Percentiles rank a stretch among this genome's conserved stretches.
These are phyloP conservation scores for Geotrichum bryndzae DNA, from an alignment of 1,139 yeast genomes.

Conservation along the genomic window DNA sequence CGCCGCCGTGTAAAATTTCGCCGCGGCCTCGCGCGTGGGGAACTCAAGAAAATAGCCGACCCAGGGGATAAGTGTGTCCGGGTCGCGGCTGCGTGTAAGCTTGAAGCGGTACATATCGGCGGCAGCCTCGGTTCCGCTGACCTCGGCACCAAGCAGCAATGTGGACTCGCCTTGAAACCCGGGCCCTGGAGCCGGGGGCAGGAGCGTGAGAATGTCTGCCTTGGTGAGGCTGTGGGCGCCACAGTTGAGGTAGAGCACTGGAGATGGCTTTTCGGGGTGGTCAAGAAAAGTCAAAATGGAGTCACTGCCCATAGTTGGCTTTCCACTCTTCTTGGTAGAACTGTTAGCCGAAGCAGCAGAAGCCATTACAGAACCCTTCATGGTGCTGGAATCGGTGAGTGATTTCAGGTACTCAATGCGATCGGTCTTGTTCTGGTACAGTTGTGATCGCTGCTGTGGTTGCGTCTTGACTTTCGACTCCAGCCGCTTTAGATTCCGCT, in stretches of 20 bases:
- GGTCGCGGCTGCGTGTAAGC: slow-evolving; percentile 47
- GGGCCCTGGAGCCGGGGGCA: slow-evolving; percentile 21
- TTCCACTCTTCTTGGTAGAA: not conserved
- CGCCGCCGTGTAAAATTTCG: slow-evolving; percentile 47
- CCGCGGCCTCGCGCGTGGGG: slow-evolving; percentile 44
- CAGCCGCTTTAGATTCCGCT: not conserved
- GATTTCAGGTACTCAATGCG: not conserved
- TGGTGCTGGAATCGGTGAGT: not conserved
- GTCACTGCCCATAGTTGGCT: not conserved
- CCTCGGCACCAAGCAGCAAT: slow-evolving; percentile 3
- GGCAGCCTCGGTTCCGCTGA: slow-evolving; percentile 5
- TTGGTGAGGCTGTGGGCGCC: slow-evolving; percentile 29
- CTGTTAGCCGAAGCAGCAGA: not conserved
- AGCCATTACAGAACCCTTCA: not conserved
- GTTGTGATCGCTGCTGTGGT: not conserved
- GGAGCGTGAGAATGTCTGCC: slow-evolving; percentile 32
- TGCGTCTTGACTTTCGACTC: not conserved
- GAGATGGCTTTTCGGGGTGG: slow-evolving; percentile 19
- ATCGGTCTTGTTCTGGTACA: not conserved
- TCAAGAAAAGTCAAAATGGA: slow-evolving; percentile 5
- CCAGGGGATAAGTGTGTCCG: slow-evolving; percentile 40
- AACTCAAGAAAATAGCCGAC: slow-evolving; percentile 52
- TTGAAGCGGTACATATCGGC: not conserved
- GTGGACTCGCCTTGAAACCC: not conserved
- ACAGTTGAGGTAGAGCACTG: slow-evolving; percentile 33